A percentile compares a stretch with the other conserved stretches of the same genome.
These are phyloP conservation scores for Volutella citrinella DNA, from an alignment of 2,329 filamentous ascomycete genomes.

Conservation along the genomic window DNA sequence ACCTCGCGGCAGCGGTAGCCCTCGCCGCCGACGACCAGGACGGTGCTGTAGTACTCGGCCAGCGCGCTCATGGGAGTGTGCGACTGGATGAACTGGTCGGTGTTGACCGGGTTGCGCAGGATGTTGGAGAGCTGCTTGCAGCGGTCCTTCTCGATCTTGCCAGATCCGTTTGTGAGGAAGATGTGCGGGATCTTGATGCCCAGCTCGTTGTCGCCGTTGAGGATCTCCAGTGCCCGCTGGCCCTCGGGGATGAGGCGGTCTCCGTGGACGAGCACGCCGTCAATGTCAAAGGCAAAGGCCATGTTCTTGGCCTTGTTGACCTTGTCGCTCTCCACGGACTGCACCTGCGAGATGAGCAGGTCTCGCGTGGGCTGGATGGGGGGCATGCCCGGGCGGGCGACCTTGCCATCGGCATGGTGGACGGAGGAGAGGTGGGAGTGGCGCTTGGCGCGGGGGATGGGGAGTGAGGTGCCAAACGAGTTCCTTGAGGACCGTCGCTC, in stretches of 20 bases:
- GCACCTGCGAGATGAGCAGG: slow-evolving; percentile 67
- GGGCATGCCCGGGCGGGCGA: slow-evolving; percentile 54
- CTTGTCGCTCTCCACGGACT: slow-evolving; percentile 64
- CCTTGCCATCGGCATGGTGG: slow-evolving; percentile 42
- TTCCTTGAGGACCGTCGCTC: slow-evolving; percentile 69
- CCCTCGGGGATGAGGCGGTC: slow-evolving; percentile 76
- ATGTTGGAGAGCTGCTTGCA: slow-evolving; percentile 69
- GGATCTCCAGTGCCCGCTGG: slow-evolving; percentile 63
- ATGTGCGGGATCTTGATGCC: slow-evolving; percentile 87
- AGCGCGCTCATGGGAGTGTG: slow-evolving; percentile 78
- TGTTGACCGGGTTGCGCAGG: slow-evolving; percentile 22
- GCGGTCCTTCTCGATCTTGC: slow-evolving; percentile 82
- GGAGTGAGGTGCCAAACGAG: slow-evolving; percentile 71
- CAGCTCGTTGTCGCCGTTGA: slow-evolving; percentile 70
- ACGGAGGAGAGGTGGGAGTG: slow-evolving; percentile 66
- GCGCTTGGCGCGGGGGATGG: slow-evolving; percentile 69
- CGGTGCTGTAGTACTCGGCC: slow-evolving; percentile 73
- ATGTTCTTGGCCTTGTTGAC: slow-evolving; percentile 72
- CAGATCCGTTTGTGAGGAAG: slow-evolving; percentile 88
- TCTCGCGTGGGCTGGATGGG: slow-evolving; percentile 61
- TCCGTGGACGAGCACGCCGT: slow-evolving; percentile 83
- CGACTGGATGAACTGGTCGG: slow-evolving; percentile 67
- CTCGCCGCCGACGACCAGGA: slow-evolving; percentile 73
- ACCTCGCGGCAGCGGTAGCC: slow-evolving; percentile 62
- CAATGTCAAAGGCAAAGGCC: slow-evolving; percentile 79